Percentiles rank a stretch among this genome's conserved stretches.
Evolutionary conservation across 192 early-diverging fungal species (phyloP).

Genomic region (Funneliformis geosporum): DNA sequence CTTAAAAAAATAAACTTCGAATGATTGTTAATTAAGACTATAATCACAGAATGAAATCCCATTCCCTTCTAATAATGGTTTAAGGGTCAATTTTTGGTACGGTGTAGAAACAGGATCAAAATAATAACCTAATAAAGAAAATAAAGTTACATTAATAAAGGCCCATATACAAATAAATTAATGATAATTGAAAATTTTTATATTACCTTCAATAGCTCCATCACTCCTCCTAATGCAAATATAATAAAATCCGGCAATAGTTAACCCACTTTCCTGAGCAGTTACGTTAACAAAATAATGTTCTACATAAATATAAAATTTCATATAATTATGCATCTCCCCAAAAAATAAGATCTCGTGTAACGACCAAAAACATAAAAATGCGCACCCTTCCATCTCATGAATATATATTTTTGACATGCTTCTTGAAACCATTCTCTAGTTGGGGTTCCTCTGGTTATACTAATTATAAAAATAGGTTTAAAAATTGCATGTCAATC

Average conservation of each 20-base stretch:
- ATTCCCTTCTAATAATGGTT: constrained; percentile 36
- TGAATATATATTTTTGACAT: constrained; percentile 64
- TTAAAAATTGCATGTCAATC: neutral
- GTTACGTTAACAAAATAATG: constrained; percentile 56
- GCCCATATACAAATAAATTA: neutral
- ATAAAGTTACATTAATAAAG: neutral
- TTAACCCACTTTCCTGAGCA: constrained; percentile 55
- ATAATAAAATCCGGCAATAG: constrained; percentile 71
- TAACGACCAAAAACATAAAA: neutral
- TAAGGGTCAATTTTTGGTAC: constrained; percentile 40
- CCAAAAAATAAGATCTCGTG: neutral
- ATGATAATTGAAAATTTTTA: neutral
- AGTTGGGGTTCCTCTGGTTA: constrained; percentile 34
- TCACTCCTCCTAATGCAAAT: constrained; percentile 62
- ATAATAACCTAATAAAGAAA: constrained; percentile 37
- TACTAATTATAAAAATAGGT: constrained; percentile 3
- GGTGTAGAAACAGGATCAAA: constrained; percentile 43
- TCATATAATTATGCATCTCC: neutral
- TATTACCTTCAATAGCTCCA: constrained; percentile 55
- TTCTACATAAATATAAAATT: constrained; percentile 36
- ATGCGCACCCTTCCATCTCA: constrained; percentile 64
- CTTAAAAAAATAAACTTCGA: neutral
- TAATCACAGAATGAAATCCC: constrained; percentile 38
- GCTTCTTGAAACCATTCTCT: constrained; percentile 49
- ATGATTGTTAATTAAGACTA: constrained; percentile 10